Evolutionary conservation across 768 basidiomycete species (phyloP), one percentile per base, ranked within the genome.

Genomic region (Lepiota brunneoincarnata): DNA sequence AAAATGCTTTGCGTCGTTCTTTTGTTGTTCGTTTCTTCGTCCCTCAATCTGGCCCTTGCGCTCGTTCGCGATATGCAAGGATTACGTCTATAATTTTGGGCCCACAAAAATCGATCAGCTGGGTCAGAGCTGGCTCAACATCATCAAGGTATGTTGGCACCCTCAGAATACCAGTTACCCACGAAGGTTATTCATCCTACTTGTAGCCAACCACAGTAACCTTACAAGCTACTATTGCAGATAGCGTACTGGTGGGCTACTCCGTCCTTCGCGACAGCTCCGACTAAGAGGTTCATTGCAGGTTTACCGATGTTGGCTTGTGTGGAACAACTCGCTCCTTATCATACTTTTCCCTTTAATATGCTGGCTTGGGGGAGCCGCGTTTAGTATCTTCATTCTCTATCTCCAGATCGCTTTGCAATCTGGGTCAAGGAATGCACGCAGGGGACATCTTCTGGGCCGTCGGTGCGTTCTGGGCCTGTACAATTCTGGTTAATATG

Each of bases 281-380:
- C 23, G 11, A 38, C 35, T 40, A 4, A 42, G 15, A 15, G 24
- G 3, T 43, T 17, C 6, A 24, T n/a, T 23, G 2, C 37, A 61
- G 63, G 44, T 60, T 5, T 59, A 57, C 35, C 58, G 59, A 6
- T 59, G 59, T n/a, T 62, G 63, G 63, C 49, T 61, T 21, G 51
- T 62, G 18, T 61, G 54, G 44, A 43, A 51, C 23, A 59, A 39
- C 24, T 56, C 53, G 21, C 47, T 42, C 3, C 20, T 51, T 24
- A 52, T 56, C 5, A 35, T 58, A 11, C 20, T 54, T 10, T 14
- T 60, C n/a, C 63, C 61, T 3, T 12, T 45, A 6, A 10, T 58
- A n/a, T 44, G 59, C 17, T 64, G 61, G 63, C 28, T 59, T 2
- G 59, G 37, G 20, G 52, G 49, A 15, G 10, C 58, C 12, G 52